Evolutionary conservation across 225 moss, liverwort and hornwort genomes (phyloP).

Genomic region (Climacium dendroides): DNA sequence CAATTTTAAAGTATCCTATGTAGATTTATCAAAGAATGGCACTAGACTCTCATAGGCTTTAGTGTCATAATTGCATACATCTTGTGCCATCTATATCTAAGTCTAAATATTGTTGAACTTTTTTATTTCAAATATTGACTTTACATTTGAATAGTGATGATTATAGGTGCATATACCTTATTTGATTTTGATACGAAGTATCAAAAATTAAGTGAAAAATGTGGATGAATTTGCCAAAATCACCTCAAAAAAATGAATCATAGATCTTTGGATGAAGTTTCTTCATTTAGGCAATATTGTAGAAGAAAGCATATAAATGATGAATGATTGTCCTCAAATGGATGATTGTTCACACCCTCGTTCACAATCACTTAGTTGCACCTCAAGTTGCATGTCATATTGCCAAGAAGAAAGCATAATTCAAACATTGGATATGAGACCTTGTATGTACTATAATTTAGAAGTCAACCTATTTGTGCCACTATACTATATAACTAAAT

Average conservation of each 20-base stretch:
- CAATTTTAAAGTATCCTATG: background rate
- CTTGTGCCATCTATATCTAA: background rate
- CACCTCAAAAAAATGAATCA: background rate
- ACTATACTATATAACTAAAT: too few species aligned
- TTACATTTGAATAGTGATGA: background rate
- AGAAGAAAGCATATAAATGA: background rate
- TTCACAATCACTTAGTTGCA: background rate
- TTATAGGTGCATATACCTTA: background rate
- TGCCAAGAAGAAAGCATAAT: background rate
- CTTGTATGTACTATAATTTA: too few species aligned
- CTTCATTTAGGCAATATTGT: background rate
- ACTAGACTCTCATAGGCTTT: background rate
- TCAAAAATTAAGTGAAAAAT: background rate
- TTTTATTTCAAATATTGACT: too few species aligned
- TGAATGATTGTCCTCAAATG: background rate
- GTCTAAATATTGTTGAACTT: background rate
- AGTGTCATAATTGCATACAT: background rate
- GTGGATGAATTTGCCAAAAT: background rate
- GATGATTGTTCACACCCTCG: too few species aligned
- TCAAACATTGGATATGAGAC: too few species aligned
- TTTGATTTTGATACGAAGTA: background rate
- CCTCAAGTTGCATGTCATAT: background rate
- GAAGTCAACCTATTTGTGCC: too few species aligned
- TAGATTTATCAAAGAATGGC: background rate
- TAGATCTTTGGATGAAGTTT: background rate